Conservation (phyloP, 2,329 filamentous ascomycete species). For the Cladosporium austrohemisphaericum region DNA sequence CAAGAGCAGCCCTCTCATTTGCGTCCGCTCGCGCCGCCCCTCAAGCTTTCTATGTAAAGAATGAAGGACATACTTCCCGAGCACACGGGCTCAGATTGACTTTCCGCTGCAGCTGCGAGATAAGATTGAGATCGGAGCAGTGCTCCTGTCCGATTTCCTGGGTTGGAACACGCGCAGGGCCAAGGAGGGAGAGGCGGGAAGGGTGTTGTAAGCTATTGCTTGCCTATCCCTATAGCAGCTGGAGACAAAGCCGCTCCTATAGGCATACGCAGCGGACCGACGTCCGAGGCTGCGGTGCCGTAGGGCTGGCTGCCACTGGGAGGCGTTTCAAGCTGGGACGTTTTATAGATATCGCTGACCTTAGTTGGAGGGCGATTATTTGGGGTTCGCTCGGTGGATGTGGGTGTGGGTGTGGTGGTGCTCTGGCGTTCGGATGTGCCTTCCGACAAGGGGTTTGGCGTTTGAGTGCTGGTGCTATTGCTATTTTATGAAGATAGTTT, state of each 20-base stretch:
- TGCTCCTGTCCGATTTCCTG: background rate
- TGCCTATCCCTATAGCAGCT: background rate
- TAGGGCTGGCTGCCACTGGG: background rate
- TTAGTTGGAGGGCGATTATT: background rate
- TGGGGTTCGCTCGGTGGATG: background rate
- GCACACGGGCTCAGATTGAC: background rate
- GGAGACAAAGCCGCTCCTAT: background rate
- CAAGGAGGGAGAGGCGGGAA: background rate
- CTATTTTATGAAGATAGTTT: background rate
- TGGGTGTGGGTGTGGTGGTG: background rate
- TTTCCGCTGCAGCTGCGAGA: slow-evolving; percentile 4
- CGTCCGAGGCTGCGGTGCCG: background rate
- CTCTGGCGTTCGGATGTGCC: background rate
- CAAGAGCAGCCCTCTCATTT: too few species aligned
- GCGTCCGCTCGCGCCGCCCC: too few species aligned
- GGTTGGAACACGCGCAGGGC: slow-evolving; percentile 1
- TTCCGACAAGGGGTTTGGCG: background rate
- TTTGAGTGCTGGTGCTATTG: background rate
- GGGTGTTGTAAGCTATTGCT: too few species aligned
- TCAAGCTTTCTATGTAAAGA: too few species aligned
- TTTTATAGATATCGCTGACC: background rate
- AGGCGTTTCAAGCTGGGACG: slow-evolving; percentile 6
- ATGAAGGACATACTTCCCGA: background rate
- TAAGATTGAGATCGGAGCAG: background rate
- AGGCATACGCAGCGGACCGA: background rate